A percentile compares a stretch with the other conserved stretches of the same genome.
phyloP scores from a whole-genome alignment of 2,329 filamentous ascomycete species.

The Chalaropsis thielavioides region DNA sequence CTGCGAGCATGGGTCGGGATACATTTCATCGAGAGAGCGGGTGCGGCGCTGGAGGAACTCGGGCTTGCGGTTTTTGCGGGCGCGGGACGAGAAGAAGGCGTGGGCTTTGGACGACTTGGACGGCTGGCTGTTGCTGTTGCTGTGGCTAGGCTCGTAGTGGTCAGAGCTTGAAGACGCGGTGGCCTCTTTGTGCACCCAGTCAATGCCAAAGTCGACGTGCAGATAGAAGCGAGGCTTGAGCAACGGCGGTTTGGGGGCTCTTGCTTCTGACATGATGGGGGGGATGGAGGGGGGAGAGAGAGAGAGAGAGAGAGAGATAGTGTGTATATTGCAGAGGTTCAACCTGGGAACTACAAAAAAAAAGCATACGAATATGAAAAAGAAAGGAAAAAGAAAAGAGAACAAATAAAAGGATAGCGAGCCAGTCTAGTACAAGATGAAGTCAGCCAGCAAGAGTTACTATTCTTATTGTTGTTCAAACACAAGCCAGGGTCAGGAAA shows the following conservation, averaged over 20 bases:
- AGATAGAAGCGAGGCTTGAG: conserved; percentile 30
- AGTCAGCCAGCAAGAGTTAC: background rate
- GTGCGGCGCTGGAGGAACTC: conserved; percentile 19
- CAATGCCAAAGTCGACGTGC: conserved; percentile 38
- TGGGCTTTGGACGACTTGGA: conserved; percentile 17
- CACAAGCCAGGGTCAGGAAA: background rate
- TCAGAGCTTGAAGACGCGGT: conserved; percentile 29
- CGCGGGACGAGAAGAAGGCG: conserved; percentile 5
- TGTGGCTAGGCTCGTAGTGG: conserved; percentile 31
- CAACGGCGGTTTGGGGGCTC: background rate
- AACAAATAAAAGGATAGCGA: background rate
- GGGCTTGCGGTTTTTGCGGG: conserved; percentile 19
- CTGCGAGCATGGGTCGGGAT: conserved; percentile 21
- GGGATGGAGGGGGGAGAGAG: too few relatives aligned
- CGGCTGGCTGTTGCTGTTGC: conserved; percentile 20
- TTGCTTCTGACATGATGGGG: background rate
- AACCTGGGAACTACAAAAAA: background rate
- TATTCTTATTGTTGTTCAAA: conserved; percentile 8
- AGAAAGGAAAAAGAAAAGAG: background rate
- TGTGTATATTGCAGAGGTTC: too few relatives aligned
- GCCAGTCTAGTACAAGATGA: background rate
- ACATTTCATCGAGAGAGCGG: conserved; percentile 30
- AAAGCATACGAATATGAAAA: background rate
- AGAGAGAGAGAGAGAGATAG: background rate
- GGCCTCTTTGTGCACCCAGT: conserved; percentile 31